Evolutionary conservation across 352 stramenopile genomes (phyloP), one percentile per base, ranked within the genome.

Genomic region (Globisporangium barbulae): DNA sequence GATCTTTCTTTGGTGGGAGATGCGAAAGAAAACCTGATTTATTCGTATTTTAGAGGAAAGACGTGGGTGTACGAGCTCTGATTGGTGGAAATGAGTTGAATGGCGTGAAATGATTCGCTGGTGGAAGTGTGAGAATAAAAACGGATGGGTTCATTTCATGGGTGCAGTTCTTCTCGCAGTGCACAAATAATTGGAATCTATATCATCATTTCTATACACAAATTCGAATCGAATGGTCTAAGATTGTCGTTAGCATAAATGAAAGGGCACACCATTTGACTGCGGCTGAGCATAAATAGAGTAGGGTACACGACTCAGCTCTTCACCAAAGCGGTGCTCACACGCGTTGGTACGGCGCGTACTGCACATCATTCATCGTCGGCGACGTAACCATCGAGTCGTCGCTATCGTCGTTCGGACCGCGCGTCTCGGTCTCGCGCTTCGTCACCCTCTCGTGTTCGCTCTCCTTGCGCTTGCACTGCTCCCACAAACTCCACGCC

Each of bases 401-500:
- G 52, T 58, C 52, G 28, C 28, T 53, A 30, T 50, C 56, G 42
- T 53, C 56, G 7, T 37, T 21, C 15, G 42, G 42, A 4, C 25
- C 39, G 17, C 22, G 22, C 15, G 25, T 52, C 37, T 30, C 17
- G n/a, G 42, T 53, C 13, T 45, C 56, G 17, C 52, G 52, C 10
- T 33, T 50, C 42, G 56, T 15, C 10, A 13, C 42, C 5, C 2
- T 28, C 56, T 53, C 47, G 21, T 13, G 4, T n/a, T 48, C 52
- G 21, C 41, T 41, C 48, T 35, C 58, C 25, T 17, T 30, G 2
- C n/a, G 37, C 42, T 28, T 50, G 48, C 48, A 71, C 48, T 78
- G 66, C 45, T 75, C 60, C 13, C 69, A 50, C 9, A 79, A 25
- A 37, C 70, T 73, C 19, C 61, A 45, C 13, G 31, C 50, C 22